Conservation (phyloP, 352 stramenopile genomes). For the Globisporangium uncinulatum region DNA sequence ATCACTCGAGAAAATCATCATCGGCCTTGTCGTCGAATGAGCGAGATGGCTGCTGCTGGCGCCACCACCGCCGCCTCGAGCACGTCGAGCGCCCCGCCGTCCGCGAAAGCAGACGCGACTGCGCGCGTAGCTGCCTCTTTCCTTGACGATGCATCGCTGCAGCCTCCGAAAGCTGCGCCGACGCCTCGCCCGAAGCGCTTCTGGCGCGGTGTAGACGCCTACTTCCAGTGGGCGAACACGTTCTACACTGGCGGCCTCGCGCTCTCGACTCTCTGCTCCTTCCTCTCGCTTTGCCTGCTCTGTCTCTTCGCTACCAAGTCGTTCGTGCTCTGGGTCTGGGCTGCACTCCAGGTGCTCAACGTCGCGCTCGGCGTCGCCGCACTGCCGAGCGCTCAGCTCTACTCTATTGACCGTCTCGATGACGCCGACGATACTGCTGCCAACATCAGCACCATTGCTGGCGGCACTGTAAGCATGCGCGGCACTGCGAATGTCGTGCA, state of each 20-base stretch:
- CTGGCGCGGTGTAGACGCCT: conserved; percentile 36
- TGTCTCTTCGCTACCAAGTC: conserved; percentile 24
- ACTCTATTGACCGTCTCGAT: conserved; percentile 11
- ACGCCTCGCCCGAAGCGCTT: conserved; percentile 1
- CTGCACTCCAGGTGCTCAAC: conserved; percentile 47
- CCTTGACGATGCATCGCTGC: neutral
- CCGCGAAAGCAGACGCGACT: neutral
- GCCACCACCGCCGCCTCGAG: neutral
- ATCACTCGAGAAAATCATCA: neutral
- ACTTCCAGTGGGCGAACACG: conserved; percentile 59
- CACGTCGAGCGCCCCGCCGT: neutral
- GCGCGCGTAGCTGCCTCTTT: neutral
- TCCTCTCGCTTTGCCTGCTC: conserved; percentile 36
- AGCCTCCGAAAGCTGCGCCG: neutral
- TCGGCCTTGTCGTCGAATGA: neutral
- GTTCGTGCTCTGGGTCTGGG: conserved; percentile 40
- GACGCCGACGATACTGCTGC: conserved; percentile 1
- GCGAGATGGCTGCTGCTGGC: neutral
- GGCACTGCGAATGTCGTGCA: conserved; percentile 7
- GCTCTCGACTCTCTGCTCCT: conserved; percentile 37
- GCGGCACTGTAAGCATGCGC: conserved; percentile 4
- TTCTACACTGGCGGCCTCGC: conserved; percentile 63
- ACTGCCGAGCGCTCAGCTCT: conserved; percentile 41
- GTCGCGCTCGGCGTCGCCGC: conserved; percentile 47
- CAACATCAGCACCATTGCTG: neutral